Base-by-base conservation (phyloP, 345 rosid genomes). In the Citrus sp. region DNA sequence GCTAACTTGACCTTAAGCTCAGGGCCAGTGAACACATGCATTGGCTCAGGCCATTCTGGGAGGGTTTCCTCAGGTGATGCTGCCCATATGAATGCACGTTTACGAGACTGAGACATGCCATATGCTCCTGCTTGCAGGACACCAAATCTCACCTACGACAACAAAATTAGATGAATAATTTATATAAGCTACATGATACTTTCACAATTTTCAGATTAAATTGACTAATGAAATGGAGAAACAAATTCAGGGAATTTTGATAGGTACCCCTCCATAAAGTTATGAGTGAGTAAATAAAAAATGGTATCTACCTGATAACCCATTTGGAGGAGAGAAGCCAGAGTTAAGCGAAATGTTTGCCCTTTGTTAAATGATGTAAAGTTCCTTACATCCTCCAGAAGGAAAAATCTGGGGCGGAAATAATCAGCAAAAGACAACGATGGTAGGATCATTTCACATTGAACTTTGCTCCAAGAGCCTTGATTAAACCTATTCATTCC, bases 11-110 rank as follows among this genome's bases (percentile, higher is more conserved):
- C 78, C 75, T 89, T 95, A 78, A 93, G 77, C 83, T 90, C 87
- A 0, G 96, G 90, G 66, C 70, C 89, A 66, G 85, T 77, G 79
- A 95, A 95, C 59, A 93, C 98, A 74, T 93, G 94, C 98, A 95
- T 93, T 46, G 99, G 97, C 84, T 95, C 99, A 10, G 99, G 99
- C 98, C 99, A 95, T 78, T 95, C 98, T 6, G 99, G 99, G 32
- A 95, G 94, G 42, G 81, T 70, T 80, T 88, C 96, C 13, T 86
- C 97, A 28, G 99, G 97, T 27, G 97, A 86, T 56, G 98, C 97
- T 70, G 97, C 98, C 98, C 95, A 95, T 70, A 95, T 91, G 63
- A 95, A 92, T 70, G 93, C 97, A 13, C 97, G 88, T 83, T 93
- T 95, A 42, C 99, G 85, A 6, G 99, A 90, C 76, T 95, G 99